Evolutionary conservation across 805 yeast genomes (phyloP), one percentile per base, ranked within the genome.

Genomic region (Groenewaldozyma tartarivorans): DNA sequence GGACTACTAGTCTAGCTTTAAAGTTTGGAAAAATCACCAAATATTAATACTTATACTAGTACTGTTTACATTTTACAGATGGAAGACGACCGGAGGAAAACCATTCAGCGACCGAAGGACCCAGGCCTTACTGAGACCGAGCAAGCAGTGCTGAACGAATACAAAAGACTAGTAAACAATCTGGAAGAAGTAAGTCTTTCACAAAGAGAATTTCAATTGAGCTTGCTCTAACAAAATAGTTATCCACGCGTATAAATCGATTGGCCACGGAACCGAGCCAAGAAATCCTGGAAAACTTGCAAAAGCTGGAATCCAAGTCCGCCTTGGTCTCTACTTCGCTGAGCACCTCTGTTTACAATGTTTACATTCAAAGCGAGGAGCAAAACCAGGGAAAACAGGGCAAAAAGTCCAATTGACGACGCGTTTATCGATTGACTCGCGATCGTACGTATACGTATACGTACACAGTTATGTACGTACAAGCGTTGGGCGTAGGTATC

Each of bases 281-380:
- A 13, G 65, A 67, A 36, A 57, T 72, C 17, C 49, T 70, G 19
- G 75, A 71, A 27, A 72, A 74, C 46, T 56, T 80, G 48, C 65
- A 85, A 21, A 71, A 66, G 19, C 66, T 81, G 39, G 88, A 81
- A 50, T 66, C 74, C 46, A 79, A 79, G 48, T 65, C 77, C 9
- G 79, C 80, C 1, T 58, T 79, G 39, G 80, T 81, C 3, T 76
- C 77, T 38, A 79, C 86, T 1, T 56, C 78, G 33, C 70, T 81
- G 58, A 77, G 79, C 48, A 79, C 82, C 3, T 80, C 86, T 3
- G 84, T 81, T 3, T 81, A 81, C 53, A 72, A 79, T 15, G 61
- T 80, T 39, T 72, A 77, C 42, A 54, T 77, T 31, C 79, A 76
- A 49, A 69, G 69, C 47, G 74, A 40, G 20, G 41, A 45, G 7